Base-by-base conservation (phyloP, 2,329 filamentous ascomycete genomes). In the Colletotrichum coccodes region DNA sequence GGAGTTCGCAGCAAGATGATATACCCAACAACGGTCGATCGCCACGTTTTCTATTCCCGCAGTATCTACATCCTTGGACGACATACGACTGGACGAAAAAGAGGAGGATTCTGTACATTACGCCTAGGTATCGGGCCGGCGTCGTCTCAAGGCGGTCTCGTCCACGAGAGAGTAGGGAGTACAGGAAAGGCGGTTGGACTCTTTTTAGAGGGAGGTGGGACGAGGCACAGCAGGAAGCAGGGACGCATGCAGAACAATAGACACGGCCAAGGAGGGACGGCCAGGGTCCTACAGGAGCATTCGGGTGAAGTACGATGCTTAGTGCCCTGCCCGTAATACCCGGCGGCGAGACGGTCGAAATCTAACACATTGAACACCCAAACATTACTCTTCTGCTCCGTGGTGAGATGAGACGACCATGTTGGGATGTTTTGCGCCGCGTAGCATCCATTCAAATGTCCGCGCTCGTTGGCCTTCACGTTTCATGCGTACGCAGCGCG, bases 21-120 rank as follows among this genome's bases (percentile, higher is more conserved):
- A 68, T 68, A 68, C 65, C 65, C 65, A 68, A 65, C 42, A 50
- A 65, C 54, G 23, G 54, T 65, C 47, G 61, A 44, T 40, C 40
- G 65, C 65, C 65, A 44, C 18, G 28, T 44, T 49, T 53, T 38
- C 34, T 53, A 32, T 57, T 28, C 57, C 23, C 21, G 26, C 18
- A 50, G 38, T 56, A 40, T 32, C 38, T 23, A 50, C 64, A 38
- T n/a, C 30, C 42, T 62, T 58, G 52, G 32, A 53, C 49, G 57
- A 52, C 23, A 32, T 40, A 30, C 26, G 44, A 52, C 23, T 23
- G 49, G 56, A 53, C 21, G 50, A 34, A 36, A 36, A 44, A 64
- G 56, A 52, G 57, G 44, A 52, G 67, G 67, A 52, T 8, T 54
- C 7, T 60, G 50, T 67, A 70, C 28, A 62, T 53, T 57, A 62